These are phyloP conservation scores for Fusarium protoensiforme DNA, from an alignment of 2,329 filamentous ascomycete genomes.

Conservation along the genomic window DNA sequence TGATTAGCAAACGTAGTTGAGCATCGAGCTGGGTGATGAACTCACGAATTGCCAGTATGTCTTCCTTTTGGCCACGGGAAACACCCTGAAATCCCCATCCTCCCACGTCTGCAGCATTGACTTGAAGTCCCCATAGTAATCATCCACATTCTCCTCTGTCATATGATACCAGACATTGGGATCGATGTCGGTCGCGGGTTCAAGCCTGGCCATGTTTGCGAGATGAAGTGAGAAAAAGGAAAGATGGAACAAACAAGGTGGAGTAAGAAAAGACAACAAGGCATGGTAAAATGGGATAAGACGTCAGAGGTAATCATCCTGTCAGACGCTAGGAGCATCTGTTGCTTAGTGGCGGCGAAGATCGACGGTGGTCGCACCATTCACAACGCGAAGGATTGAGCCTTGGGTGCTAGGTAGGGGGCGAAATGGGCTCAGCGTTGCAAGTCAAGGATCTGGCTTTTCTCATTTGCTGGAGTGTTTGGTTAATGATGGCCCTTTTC, in stretches of 20 bases:
- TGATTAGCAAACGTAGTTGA: conserved; percentile 24
- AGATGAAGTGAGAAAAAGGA: neutral
- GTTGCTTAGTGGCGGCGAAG: neutral
- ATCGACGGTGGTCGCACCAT: neutral
- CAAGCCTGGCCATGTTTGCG: conserved; percentile 15
- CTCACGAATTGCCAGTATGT: conserved; percentile 11
- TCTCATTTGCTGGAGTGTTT: neutral
- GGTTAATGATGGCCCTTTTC: neutral
- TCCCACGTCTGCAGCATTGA: conserved; percentile 27
- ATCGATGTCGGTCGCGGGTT: conserved; percentile 40
- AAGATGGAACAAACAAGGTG: neutral
- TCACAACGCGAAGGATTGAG: neutral
- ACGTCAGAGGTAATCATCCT: neutral
- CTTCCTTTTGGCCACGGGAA: neutral
- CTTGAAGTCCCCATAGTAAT: conserved; percentile 37
- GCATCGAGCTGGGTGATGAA: neutral
- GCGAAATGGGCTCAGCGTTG: neutral
- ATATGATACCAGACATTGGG: conserved; percentile 49
- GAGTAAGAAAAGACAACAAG: neutral
- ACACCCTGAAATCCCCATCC: conserved; percentile 37
- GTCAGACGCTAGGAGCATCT: neutral
- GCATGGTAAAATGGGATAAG: neutral
- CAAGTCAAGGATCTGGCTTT: neutral
- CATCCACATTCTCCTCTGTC: conserved; percentile 46
- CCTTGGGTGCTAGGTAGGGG: neutral